These are phyloP conservation scores for Solanum hybrid DNA, from an alignment of 305 asterid species.

Conservation along the genomic window DNA sequence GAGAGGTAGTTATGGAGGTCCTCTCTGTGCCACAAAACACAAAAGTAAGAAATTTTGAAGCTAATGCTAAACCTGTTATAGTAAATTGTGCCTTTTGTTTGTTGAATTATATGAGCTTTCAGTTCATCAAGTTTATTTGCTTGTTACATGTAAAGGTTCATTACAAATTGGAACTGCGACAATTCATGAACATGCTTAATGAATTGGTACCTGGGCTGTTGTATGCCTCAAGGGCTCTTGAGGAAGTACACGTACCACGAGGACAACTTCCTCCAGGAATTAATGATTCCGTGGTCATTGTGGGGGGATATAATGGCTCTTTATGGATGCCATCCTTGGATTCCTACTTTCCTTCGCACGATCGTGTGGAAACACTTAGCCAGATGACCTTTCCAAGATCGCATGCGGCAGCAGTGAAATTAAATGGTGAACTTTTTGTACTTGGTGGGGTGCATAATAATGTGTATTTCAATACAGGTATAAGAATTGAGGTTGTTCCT, in stretches of 20 bases:
- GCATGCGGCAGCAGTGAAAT: conserved; percentile 33
- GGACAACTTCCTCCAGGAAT: neutral
- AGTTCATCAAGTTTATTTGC: neutral
- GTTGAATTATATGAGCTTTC: neutral
- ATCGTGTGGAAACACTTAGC: conserved; percentile 26
- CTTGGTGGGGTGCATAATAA: conserved; percentile 43
- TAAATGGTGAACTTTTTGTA: conserved; percentile 41
- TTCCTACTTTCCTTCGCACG: conserved; percentile 32
- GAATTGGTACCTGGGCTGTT: conserved; percentile 17
- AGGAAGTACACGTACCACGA: conserved; percentile 3
- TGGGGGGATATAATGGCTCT: conserved; percentile 58
- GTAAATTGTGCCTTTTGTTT: neutral
- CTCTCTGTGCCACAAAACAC: neutral
- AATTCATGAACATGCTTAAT: conserved; percentile 20
- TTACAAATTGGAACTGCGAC: conserved; percentile 29
- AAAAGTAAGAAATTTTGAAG: neutral
- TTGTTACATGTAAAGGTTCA: conserved; percentile 25
- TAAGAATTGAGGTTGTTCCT: neutral
- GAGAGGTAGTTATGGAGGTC: neutral
- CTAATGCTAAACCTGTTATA: neutral
- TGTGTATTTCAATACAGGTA: conserved; percentile 56
- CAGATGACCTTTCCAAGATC: conserved; percentile 36
- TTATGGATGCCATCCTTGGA: conserved; percentile 32
- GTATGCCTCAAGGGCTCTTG: conserved; percentile 8
- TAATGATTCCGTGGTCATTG: conserved; percentile 29